Evolutionary conservation across 352 stramenopile genomes (phyloP), one percentile per base, ranked within the genome.

Genomic region (Phytophthora fragariaefolia): DNA sequence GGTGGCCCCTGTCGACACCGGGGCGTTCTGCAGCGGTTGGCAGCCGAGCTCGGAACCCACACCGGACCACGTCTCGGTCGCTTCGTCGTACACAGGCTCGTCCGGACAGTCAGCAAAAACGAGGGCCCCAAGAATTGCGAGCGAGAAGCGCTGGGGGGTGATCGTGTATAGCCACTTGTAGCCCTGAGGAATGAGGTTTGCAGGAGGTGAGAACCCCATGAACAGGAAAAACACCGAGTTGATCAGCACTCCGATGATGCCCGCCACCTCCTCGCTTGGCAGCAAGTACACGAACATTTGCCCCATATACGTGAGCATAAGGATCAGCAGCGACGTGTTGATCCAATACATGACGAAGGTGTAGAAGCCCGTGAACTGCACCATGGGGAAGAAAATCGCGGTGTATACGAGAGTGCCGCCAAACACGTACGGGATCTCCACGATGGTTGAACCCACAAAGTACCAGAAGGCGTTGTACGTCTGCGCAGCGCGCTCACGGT

Each of bases 381-480:
- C 73, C 57, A 80, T 43, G 3, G 51, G 94, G 71, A 69, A 83
- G 73, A 72, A 74, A 32, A 69, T 82, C 40, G 36, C 72, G n/a
- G 52, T 77, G 45, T 45, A 71, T 15, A 68, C 46, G 18, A 82
- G 24, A 2, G 49, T 85, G 6, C 89, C 63, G 42, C 83, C 63
- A 18, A 93, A 61, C 22, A 96, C 76, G 66, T 96, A 97, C 12
- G 85, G 82, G 3, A 80, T 91, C 74, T 98, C 91, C 50, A 97
- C 88, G 8, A 98, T 73, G 1, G 92, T 98, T 2, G 85, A 32
- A 1, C 85, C 79, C 3, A 94, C 30, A 42, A 77, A 79, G 59
- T 97, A 92, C 63, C 85, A 81, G n/a, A 73, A 63, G 6, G 82
- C 59, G 48, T 85, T 77, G 64, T 98, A 98, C 60, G 94, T 96